A percentile compares a stretch with the other conserved stretches of the same genome.
Evolutionary conservation across 176 grass and related monocot genomes (phyloP).

Genomic region (Musa beccarii): DNA sequence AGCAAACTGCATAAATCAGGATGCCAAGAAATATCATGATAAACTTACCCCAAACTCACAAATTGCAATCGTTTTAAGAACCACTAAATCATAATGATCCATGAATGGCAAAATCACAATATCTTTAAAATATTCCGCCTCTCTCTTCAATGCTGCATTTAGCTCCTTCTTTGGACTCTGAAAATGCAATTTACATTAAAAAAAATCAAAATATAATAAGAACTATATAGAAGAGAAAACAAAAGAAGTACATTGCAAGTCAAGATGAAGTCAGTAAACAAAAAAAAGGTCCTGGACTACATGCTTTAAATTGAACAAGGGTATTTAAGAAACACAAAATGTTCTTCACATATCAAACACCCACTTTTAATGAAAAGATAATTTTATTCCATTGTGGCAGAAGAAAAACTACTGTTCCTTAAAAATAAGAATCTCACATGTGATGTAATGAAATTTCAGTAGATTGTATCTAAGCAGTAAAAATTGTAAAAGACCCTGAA

Average conservation of each 20-base stretch:
- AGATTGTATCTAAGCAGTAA: too few species aligned
- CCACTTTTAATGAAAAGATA: too few species aligned
- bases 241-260: too few species aligned
- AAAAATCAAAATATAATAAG: background rate
- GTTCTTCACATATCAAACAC: too few species aligned
- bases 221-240: background rate
- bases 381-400: too few species aligned
- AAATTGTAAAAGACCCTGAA: too few species aligned
- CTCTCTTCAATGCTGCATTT: conserved; percentile 84
- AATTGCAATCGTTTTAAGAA: conserved; percentile 95
- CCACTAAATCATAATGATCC: conserved; percentile 83
- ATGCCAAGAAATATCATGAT: background rate
- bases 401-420: too few species aligned
- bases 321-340: too few species aligned
- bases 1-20: background rate
- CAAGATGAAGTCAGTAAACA: too few species aligned
- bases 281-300: background rate
- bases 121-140: conserved; percentile 88
- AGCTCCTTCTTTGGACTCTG: conserved; percentile 91
- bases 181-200: conserved; percentile 22
- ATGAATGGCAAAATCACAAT: conserved; percentile 82
- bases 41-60: conserved; percentile 72
- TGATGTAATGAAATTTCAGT: too few species aligned
- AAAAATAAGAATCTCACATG: too few species aligned
- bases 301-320: background rate